Conservation (phyloP, 345 rosid genomes). For the Citrus reticulata region DNA sequence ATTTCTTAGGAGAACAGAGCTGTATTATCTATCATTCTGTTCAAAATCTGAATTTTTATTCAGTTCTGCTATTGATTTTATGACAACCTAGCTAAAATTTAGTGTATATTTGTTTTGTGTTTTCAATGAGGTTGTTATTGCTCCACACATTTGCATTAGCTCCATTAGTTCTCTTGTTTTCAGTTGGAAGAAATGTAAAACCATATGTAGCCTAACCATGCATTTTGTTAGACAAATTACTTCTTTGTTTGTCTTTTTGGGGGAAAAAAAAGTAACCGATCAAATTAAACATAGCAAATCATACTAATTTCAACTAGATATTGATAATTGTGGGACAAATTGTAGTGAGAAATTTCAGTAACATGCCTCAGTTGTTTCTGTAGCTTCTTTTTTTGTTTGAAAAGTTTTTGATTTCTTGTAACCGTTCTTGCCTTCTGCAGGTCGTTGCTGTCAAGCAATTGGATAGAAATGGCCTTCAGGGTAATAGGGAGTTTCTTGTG, state of each 20-base stretch:
- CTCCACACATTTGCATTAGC: neutral
- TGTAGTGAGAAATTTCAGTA: neutral
- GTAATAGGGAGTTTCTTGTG: constrained; percentile 94
- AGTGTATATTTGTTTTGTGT: neutral
- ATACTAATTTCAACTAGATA: neutral
- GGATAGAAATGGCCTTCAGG: constrained; percentile 97
- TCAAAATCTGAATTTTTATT: neutral
- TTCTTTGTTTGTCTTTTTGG: neutral
- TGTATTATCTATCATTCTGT: neutral
- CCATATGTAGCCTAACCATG: neutral
- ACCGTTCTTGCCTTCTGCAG: constrained; percentile 30
- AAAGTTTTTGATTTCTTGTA: neutral
- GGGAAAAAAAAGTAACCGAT: neutral
- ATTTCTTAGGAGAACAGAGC: constrained; percentile 1
- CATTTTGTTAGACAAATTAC: neutral
- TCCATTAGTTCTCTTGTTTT: neutral
- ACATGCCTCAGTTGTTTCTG: neutral
- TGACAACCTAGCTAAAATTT: neutral
- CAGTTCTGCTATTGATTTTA: neutral
- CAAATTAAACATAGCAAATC: neutral
- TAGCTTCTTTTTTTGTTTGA: neutral
- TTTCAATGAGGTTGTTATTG: neutral
- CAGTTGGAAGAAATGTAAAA: neutral
- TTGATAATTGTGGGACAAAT: neutral
- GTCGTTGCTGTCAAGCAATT: constrained; percentile 94